Percentiles rank a stretch among this genome's conserved stretches.
phyloP scores from a whole-genome alignment of 192 early-diverging fungal genomes.

The Haplosporangium gracile region DNA sequence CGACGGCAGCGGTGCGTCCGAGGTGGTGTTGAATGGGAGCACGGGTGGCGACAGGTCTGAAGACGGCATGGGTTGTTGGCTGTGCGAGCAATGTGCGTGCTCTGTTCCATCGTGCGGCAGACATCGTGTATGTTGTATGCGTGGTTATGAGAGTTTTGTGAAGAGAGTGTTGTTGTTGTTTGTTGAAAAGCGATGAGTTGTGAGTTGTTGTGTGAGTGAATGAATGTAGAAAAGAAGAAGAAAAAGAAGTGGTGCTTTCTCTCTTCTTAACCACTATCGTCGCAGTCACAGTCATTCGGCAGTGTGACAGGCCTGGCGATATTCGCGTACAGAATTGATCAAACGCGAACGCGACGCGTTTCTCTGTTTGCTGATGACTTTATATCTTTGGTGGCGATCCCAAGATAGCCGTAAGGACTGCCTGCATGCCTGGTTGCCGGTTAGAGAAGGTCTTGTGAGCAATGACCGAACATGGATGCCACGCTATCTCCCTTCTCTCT shows the following conservation, averaged over 20 bases:
- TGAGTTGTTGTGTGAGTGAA: neutral
- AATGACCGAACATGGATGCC: neutral
- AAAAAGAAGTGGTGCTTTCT: neutral
- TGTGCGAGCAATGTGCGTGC: constrained; percentile 25
- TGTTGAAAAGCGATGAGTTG: neutral
- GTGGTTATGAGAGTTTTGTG: neutral
- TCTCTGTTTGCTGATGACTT: neutral
- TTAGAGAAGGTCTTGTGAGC: neutral
- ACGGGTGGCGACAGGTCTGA: constrained; percentile 6
- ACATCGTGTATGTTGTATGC: constrained; percentile 18
- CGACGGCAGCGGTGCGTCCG: constrained; percentile 20
- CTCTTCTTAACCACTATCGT: neutral
- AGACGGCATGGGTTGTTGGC: neutral
- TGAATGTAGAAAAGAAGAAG: neutral
- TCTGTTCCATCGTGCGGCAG: constrained; percentile 27
- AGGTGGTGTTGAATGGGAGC: constrained; percentile 30
- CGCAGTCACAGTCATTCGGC: neutral
- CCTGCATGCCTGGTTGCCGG: neutral
- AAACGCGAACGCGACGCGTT: neutral
- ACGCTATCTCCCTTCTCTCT: neutral
- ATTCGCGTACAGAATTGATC: too few relatives aligned
- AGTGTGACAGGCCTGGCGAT: neutral
- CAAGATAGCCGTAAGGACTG: neutral
- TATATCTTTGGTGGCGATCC: neutral
- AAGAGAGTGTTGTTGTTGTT: neutral